These are phyloP conservation scores for Wickerhamomyces chambardii DNA, from an alignment of 805 yeast genomes.

Conservation along the genomic window DNA sequence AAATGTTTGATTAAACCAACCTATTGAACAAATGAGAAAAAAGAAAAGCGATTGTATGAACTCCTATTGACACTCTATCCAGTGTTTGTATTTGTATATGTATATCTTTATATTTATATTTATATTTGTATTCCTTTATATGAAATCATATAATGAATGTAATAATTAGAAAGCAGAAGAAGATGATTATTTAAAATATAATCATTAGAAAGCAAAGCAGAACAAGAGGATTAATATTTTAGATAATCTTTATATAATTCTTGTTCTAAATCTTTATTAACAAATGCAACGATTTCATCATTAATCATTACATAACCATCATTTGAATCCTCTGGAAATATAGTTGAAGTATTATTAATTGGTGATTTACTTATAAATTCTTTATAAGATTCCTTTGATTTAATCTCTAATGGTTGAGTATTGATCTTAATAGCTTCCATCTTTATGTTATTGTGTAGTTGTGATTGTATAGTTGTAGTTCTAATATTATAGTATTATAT, in stretches of 20 bases:
- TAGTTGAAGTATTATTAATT: slow-evolving; percentile 21
- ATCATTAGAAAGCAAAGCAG: background rate
- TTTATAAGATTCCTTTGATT: slow-evolving; percentile 28
- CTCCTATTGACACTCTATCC: no score
- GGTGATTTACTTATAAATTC: slow-evolving; percentile 26
- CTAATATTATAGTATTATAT: slow-evolving; percentile 1
- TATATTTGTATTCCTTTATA: no score
- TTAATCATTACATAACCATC: slow-evolving; percentile 25
- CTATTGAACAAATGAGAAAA: no score
- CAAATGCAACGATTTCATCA: slow-evolving; percentile 24
- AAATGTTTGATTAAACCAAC: no score
- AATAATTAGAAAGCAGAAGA: no score
- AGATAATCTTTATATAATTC: background rate
- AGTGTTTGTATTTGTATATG: no score
- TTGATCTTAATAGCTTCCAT: slow-evolving; percentile 4
- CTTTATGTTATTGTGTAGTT: background rate
- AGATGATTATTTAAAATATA: no score
- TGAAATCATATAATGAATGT: no score
- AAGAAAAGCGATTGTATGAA: no score
- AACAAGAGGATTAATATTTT: no score
- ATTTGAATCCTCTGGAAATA: slow-evolving; percentile 25
- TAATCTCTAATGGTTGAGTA: slow-evolving; percentile 29
- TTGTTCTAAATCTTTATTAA: background rate
- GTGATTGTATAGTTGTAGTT: background rate
- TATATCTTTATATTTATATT: no score